Evolutionary conservation across 345 rosid genomes (phyloP).

Genomic region (Gossypium mustelinum): DNA sequence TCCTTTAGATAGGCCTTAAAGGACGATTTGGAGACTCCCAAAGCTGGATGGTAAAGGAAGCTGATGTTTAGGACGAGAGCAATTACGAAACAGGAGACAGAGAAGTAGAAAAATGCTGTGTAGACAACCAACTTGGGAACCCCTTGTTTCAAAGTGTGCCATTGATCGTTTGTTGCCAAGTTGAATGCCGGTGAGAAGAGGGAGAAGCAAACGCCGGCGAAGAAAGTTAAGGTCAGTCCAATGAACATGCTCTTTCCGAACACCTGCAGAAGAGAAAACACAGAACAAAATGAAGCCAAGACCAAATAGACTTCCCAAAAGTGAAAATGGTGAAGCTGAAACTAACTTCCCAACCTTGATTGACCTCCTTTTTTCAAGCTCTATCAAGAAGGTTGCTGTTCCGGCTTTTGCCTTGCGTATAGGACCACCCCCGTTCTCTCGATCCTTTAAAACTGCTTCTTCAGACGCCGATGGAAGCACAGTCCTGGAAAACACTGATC

Average conservation of each 20-base stretch:
- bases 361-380: conserved; percentile 67
- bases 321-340: not conserved
- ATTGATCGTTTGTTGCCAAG: conserved; percentile 82
- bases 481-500: conserved; percentile 21
- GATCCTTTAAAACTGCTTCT: conserved; percentile 23
- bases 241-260: conserved; percentile 54
- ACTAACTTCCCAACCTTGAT: conserved; percentile 50
- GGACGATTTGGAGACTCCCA: conserved; percentile 57
- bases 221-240: conserved; percentile 59
- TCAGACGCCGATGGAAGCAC: conserved; percentile 15
- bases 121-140: conserved; percentile 61
- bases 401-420: conserved; percentile 42
- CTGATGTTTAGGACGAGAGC: conserved; percentile 53
- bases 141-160: conserved; percentile 61
- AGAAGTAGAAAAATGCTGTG: conserved; percentile 74
- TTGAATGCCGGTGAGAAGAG: conserved; percentile 83
- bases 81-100: conserved; percentile 50
- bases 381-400: conserved; percentile 55
- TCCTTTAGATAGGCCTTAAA: conserved; percentile 60
- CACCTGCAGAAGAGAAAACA: conserved; percentile 41
- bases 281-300: not conserved
- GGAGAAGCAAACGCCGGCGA: conserved; percentile 67
- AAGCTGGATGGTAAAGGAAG: conserved; percentile 61
- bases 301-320: not conserved
- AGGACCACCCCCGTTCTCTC: conserved; percentile 22